A percentile compares a stretch with the other conserved stretches of the same genome.
Conservation (phyloP, 352 stramenopile species). For the Phytopythium boreale region DNA sequence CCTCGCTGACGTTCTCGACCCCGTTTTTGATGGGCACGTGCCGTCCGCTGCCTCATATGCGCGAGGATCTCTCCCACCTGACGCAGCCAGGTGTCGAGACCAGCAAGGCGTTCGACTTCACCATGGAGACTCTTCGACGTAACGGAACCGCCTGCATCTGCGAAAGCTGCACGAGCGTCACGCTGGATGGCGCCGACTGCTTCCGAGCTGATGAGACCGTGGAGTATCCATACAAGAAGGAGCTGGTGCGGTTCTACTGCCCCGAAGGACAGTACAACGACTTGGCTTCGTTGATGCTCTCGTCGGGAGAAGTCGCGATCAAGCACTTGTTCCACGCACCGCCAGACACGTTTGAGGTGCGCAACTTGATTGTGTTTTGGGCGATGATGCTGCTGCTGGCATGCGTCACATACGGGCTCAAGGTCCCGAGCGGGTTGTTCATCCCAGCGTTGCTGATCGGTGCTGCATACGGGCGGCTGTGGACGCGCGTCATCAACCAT, state of each 20-base stretch:
- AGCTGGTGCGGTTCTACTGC: conserved; percentile 95
- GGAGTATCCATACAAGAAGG: conserved; percentile 80
- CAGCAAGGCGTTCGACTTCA: conserved; percentile 65
- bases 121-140: conserved; percentile 63
- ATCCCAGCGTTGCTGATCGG: conserved; percentile 94
- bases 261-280: conserved; percentile 96
- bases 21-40: conserved; percentile 69
- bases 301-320: conserved; percentile 91
- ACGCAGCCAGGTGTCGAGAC: conserved; percentile 31
- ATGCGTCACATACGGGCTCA: conserved; percentile 95
- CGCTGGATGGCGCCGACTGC: conserved; percentile 49
- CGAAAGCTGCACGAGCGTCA: conserved; percentile 52
- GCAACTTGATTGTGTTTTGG: conserved; percentile 77
- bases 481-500: conserved; percentile 84
- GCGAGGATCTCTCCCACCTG: conserved; percentile 50
- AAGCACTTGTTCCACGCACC: conserved; percentile 95
- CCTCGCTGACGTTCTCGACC: conserved; percentile 56
- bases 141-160: conserved; percentile 73
- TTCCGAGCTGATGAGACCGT: conserved; percentile 65
- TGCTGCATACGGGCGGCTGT: conserved; percentile 92
- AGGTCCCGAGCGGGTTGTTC: conserved; percentile 96
- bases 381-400: conserved; percentile 70
- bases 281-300: conserved; percentile 94
- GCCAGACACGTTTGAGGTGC: conserved; percentile 68
- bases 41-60: conserved; percentile 46